Base-by-base conservation (phyloP, 371 early-diverging fungal genomes). In the Umbelopsis sp. region DNA sequence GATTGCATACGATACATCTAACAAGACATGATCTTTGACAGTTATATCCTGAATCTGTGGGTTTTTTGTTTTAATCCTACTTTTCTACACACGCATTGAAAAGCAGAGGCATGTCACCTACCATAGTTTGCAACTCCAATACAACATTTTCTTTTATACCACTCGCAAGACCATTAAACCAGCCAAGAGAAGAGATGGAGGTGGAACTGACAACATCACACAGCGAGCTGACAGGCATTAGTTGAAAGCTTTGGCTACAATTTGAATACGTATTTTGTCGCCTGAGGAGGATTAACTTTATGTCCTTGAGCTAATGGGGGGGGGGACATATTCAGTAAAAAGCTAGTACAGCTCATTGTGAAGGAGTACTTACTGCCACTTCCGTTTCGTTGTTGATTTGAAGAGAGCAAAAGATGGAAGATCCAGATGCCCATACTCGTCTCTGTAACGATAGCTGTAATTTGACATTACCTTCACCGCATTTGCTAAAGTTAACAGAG, bases 1-100 rank as follows among this genome's bases (percentile, higher is more conserved):
- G 22, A 57, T 57, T 32, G 57, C 57, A 18, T 57, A 57, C 4
- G 57, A 57, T 29, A 57, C 57, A 57, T 57, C 57, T 9, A 57
- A 3, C 7, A 57, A 35, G 29, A 11, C 18, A 4, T 57, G 57
- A 29, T 35, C 32, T 18, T 57, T 57, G 8, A 57, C 57, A 11
- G 57, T 18, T 4, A 57, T 35, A 11, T 57, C 37, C 12, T 25
- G 18, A 6, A 35, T 11, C 57, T 35, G 2, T 11, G 6, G 12
- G 3, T 3, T 4, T 8, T 3, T 4, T 8, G 18, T 5, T 9
- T 16, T 18, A 57, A 14, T 14, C 11, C 32, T 16, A 48, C 6
- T 6, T 35, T 57, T 2, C 3, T 29, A 16, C 18, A 7, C 1
- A 10, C 18, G 25, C 0, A 10, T 25, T 57, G 35, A 11, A 16